Conservation (phyloP, 2,329 filamentous ascomycete species). For the Epichloe gansuensis region DNA sequence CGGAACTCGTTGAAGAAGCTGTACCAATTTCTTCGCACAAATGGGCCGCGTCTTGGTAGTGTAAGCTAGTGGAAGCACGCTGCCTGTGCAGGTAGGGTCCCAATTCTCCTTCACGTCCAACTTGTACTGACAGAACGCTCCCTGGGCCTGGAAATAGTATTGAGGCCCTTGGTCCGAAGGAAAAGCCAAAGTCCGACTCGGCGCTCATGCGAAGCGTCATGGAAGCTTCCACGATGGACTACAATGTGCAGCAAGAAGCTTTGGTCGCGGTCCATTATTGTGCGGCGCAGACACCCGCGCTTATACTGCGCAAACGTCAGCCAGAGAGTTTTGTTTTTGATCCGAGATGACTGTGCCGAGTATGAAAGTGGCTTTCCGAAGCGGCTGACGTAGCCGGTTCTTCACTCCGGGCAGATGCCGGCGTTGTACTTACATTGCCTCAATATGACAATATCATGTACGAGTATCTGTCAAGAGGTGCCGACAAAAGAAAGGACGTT, state of each 20-base stretch:
- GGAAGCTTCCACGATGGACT: conserved; percentile 8
- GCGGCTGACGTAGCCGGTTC: no score
- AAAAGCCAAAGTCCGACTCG: conserved; percentile 8
- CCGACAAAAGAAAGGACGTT: neutral
- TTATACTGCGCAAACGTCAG: neutral
- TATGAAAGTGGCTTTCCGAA: no score
- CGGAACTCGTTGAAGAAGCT: conserved; percentile 5
- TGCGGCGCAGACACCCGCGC: neutral
- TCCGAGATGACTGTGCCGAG: no score
- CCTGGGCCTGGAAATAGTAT: conserved; percentile 7
- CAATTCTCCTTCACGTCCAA: conserved; percentile 7
- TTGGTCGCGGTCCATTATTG: neutral
- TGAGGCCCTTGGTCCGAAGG: conserved; percentile 5
- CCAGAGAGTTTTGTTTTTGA: neutral
- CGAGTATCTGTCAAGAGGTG: neutral
- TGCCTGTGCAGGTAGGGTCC: conserved; percentile 7
- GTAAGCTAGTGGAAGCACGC: conserved; percentile 7
- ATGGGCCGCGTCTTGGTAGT: conserved; percentile 7
- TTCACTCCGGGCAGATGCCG: neutral
- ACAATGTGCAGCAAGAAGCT: conserved; percentile 8
- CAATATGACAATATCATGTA: neutral
- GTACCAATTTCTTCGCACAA: conserved; percentile 1
- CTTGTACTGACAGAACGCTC: conserved; percentile 1
- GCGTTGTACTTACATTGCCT: neutral
- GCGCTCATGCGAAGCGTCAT: conserved; percentile 8